Percentiles rank a stretch among this genome's conserved stretches.
Evolutionary conservation across 768 basidiomycete species (phyloP).

Genomic region (Amanita molliuscula): DNA sequence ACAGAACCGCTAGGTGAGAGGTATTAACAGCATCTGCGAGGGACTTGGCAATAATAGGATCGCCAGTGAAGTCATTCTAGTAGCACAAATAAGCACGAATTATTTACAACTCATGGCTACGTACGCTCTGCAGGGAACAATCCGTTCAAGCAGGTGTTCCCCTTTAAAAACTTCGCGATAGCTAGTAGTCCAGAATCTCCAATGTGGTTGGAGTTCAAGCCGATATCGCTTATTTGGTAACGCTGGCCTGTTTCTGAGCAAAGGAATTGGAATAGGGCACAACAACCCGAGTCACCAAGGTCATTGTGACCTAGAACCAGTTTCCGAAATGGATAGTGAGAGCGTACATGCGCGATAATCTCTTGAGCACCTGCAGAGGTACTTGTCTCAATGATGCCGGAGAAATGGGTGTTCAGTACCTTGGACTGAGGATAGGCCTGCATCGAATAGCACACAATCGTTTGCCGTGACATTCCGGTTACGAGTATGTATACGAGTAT

Average conservation of each 20-base stretch:
- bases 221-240: conserved; percentile 42
- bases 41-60: conserved; percentile 21
- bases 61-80: conserved; percentile 20
- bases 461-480: not conserved
- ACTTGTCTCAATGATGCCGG: not conserved
- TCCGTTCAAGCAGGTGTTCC: conserved; percentile 34
- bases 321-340: conserved; percentile 37
- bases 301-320: conserved; percentile 46
- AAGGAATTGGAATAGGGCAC: conserved; percentile 43
- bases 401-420: conserved; percentile 12
- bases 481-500: not conserved
- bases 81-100: not conserved
- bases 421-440: conserved; percentile 14
- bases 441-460: conserved; percentile 17
- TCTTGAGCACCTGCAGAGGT: conserved; percentile 33
- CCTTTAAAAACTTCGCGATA: conserved; percentile 39
- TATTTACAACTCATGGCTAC: conserved; percentile 12
- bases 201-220: conserved; percentile 46
- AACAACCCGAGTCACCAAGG: conserved; percentile 48
- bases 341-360: conserved; percentile 35
- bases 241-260: conserved; percentile 33
- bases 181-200: conserved; percentile 44
- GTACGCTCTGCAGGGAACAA: conserved; percentile 50
- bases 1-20: conserved; percentile 40
- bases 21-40: conserved; percentile 44